These are phyloP conservation scores for Elsinoe arachidis DNA, from an alignment of 2,329 filamentous ascomycete genomes.

Conservation along the genomic window DNA sequence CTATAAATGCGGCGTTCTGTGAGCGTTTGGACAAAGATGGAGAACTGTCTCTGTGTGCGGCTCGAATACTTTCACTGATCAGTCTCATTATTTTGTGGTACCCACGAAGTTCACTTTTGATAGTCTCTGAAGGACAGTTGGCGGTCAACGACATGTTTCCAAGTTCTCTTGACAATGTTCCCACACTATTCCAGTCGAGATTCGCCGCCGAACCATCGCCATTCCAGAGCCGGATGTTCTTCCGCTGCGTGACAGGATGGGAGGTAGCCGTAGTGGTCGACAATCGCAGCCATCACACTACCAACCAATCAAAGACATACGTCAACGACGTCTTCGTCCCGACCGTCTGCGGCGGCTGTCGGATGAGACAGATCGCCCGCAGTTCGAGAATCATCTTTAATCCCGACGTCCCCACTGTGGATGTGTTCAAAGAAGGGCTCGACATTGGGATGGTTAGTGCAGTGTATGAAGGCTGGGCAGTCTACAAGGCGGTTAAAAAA, in stretches of 20 bases:
- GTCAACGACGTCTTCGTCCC: not conserved
- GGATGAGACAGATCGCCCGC: not conserved
- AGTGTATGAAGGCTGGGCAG: not conserved
- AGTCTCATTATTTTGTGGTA: no score
- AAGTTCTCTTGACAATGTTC: no score
- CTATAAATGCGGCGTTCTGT: no score
- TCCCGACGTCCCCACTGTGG: not conserved
- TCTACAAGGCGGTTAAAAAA: not conserved
- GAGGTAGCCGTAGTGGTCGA: not conserved
- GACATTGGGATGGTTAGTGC: not conserved
- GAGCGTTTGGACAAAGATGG: no score
- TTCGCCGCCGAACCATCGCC: not conserved
- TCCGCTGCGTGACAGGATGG: not conserved
- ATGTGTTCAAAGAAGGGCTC: not conserved
- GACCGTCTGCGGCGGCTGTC: not conserved
- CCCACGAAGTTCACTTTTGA: no score
- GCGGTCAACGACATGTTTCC: no score
- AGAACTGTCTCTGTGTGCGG: no score
- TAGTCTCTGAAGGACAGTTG: no score
- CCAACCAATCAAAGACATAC: not conserved
- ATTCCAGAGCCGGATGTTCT: not conserved
- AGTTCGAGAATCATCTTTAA: not conserved
- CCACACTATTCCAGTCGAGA: not conserved
- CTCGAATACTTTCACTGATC: no score
- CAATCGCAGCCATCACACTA: not conserved